Evolutionary conservation across 441 rosid species (phyloP).

Genomic region (Melastoma candidum): DNA sequence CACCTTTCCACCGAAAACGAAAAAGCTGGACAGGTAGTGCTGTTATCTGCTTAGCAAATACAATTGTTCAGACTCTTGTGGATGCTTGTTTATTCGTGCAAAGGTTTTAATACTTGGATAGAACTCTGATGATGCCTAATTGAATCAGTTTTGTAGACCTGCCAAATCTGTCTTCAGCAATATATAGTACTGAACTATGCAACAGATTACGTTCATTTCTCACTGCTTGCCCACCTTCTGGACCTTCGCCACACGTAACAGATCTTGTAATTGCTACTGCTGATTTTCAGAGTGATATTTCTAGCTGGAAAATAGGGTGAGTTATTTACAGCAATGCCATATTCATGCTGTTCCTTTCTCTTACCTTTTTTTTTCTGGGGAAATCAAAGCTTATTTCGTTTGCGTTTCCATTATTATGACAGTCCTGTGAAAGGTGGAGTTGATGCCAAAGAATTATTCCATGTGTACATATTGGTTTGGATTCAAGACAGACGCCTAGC

Average conservation of each 20-base stretch:
- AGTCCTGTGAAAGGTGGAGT: constrained; percentile 93
- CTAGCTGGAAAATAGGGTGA: constrained; percentile 77
- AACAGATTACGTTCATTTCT: constrained; percentile 78
- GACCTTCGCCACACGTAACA: constrained; percentile 83
- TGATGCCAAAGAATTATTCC: constrained; percentile 88
- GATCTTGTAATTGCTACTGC: constrained; percentile 90
- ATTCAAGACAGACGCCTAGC: constrained; percentile 90
- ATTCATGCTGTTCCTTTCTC: constrained; percentile 11
- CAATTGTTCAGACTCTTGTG: no score
- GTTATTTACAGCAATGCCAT: constrained; percentile 1
- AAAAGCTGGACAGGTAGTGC: no score
- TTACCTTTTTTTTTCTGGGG: neutral
- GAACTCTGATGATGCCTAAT: constrained; percentile 17
- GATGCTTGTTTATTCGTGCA: no score
- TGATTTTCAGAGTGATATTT: constrained; percentile 92
- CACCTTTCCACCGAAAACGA: no score
- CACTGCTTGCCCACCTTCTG: constrained; percentile 88
- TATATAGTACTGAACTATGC: constrained; percentile 90
- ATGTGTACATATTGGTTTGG: constrained; percentile 90
- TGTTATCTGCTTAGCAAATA: no score
- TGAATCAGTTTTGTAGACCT: constrained; percentile 80
- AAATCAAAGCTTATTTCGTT: constrained; percentile 6
- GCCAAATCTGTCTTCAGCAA: constrained; percentile 78
- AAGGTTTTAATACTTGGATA: no score
- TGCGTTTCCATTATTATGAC: constrained; percentile 13